Base-by-base conservation (phyloP, 2,329 filamentous ascomycete species). In the Coniosporium tulheliwenetii region DNA sequence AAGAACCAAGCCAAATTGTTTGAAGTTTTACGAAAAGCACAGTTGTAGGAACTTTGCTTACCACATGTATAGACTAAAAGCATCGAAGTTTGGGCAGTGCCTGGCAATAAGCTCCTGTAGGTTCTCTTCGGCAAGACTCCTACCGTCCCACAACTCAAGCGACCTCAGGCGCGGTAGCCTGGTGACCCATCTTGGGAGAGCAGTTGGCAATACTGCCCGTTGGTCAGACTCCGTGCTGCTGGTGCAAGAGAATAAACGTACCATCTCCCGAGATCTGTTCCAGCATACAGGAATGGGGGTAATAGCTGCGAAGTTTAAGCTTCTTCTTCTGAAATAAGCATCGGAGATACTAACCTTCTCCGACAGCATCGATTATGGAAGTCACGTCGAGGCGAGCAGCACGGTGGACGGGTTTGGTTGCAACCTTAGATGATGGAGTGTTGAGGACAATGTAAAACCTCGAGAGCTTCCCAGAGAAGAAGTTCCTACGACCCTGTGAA, bases 111-210 rank as follows among this genome's bases (percentile, higher is more conserved):
- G 66, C 10, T 61, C 58, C 30, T 71, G 58, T 0, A 68, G 69
- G 2, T 69, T 65, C 41, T 71, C 66, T 39, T 71, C 61, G 34
- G 66, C 69, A 1, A 85, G 63, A 8, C 72, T 67, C 33, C 66
- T 68, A 2, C 77, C 79, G 45, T 79, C 72, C 54, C 67, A 75
- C 2, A 84, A 59, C 12, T 73, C 69, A 30, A 85, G 62, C 1
- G 65, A 67, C 41, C 65, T 70, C 8, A 86, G 59, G 19, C 71
- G 66, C 1, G 72, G 65, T 19, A 83, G 58, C 30, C 69, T 64
- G 10, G 72, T 65, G 10, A 75, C 65, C 78, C 79, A 84, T 26
- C 56, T 59, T 1, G 70, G 61, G 5, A 85, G 60, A 5, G 67
- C 59, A 38, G 60, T 58, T 7, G 67, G 62, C n/a, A 70, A 59